These are phyloP conservation scores for Penicillium psychrosexuale DNA, from an alignment of 2,329 filamentous ascomycete species.

Conservation along the genomic window DNA sequence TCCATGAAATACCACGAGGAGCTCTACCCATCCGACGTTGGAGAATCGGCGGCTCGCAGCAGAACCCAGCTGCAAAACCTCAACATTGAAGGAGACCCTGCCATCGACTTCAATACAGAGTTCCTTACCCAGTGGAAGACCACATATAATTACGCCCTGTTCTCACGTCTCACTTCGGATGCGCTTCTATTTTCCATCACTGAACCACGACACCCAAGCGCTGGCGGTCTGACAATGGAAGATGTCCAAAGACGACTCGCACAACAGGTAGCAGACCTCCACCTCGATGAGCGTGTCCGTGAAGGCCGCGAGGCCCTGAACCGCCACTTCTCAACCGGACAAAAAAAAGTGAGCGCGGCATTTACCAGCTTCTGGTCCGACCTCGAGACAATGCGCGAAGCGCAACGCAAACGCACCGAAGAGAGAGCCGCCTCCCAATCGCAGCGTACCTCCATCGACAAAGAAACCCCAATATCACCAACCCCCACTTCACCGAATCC, in stretches of 20 bases:
- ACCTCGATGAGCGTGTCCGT: conserved; percentile 85
- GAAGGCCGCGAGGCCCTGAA: conserved; percentile 80
- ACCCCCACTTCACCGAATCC: conserved; percentile 22
- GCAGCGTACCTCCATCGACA: conserved; percentile 32
- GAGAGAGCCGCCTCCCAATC: conserved; percentile 29
- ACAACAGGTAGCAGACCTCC: conserved; percentile 88
- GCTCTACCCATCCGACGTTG: conserved; percentile 49
- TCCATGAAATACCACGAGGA: conserved; percentile 85
- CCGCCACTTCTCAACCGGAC: conserved; percentile 83
- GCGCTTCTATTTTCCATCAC: conserved; percentile 91
- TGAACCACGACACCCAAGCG: conserved; percentile 88
- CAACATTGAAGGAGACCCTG: conserved; percentile 76
- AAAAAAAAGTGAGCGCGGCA: conserved; percentile 80
- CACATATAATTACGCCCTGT: conserved; percentile 90
- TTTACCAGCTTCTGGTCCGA: conserved; percentile 89
- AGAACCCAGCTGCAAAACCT: conserved; percentile 52
- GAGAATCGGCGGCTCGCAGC: conserved; percentile 42
- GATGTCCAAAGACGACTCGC: conserved; percentile 87
- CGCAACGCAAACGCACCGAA: conserved; percentile 57
- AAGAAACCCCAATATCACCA: conserved; percentile 22
- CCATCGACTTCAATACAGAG: conserved; percentile 75
- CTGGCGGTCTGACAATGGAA: conserved; percentile 87
- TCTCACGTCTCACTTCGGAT: conserved; percentile 70
- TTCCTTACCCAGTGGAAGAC: conserved; percentile 84
- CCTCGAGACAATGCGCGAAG: conserved; percentile 76